Conservation (phyloP, 2,329 filamentous ascomycete genomes). For the Epichloe gansuensis region DNA sequence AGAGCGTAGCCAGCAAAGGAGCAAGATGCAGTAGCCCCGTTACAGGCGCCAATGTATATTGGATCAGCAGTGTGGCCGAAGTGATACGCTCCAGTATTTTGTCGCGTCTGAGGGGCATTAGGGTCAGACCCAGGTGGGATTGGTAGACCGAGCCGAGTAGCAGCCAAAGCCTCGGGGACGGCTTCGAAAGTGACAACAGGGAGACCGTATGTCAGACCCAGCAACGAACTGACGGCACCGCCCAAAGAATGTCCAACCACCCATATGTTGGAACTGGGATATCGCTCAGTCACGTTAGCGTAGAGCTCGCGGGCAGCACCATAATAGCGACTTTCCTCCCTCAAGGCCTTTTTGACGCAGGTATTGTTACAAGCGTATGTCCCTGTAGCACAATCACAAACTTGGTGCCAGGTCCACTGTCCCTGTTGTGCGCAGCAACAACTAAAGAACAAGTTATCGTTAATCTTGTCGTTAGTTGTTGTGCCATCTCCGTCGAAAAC, state of each 20-base stretch:
- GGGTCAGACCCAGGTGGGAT: conserved; percentile 68
- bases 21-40: conserved; percentile 77
- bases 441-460: conserved; percentile 96
- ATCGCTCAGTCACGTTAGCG: conserved; percentile 79
- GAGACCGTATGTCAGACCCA: conserved; percentile 81
- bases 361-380: conserved; percentile 89
- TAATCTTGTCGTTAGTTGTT: conserved; percentile 93
- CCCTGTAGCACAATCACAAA: conserved; percentile 81
- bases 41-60: conserved; percentile 87
- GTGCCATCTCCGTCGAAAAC: conserved; percentile 96
- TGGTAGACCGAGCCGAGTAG: conserved; percentile 71
- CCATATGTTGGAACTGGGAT: conserved; percentile 78
- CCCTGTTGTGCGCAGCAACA: conserved; percentile 95
- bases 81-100: conserved; percentile 69
- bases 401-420: conserved; percentile 77
- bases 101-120: conserved; percentile 53
- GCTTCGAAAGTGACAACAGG: conserved; percentile 91
- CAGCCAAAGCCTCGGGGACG: conserved; percentile 79
- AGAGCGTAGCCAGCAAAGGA: conserved; percentile 88
- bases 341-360: conserved; percentile 64
- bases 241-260: conserved; percentile 85
- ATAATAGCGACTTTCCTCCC: conserved; percentile 82
- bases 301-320: conserved; percentile 80
- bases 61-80: conserved; percentile 95
- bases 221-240: conserved; percentile 74